Evolutionary conservation across 306 rosid species (phyloP).

Genomic region (Clitoria ternatea): DNA sequence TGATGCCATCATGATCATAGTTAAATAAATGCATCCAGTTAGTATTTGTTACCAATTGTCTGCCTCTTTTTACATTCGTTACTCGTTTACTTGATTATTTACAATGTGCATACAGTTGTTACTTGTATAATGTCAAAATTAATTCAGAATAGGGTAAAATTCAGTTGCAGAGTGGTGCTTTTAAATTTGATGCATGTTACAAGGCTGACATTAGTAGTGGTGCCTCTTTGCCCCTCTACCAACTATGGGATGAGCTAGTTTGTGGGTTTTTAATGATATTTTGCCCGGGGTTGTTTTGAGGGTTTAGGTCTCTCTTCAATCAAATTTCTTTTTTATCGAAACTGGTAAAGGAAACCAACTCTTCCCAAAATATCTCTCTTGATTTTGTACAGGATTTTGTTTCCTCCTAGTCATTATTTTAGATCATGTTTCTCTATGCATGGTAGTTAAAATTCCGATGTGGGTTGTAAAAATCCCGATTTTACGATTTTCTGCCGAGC

Average conservation of each 20-base stretch:
- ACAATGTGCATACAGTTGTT: neutral
- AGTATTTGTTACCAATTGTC: neutral
- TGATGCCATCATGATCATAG: neutral
- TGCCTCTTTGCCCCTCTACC: neutral
- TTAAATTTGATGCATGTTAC: neutral
- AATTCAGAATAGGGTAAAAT: neutral
- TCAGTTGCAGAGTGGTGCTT: neutral
- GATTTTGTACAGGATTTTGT: conserved; percentile 8
- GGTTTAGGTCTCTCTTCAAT: neutral
- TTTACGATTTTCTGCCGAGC: no score
- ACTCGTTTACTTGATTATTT: neutral
- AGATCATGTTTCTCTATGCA: neutral
- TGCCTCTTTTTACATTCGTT: neutral
- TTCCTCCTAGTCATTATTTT: conserved; percentile 2
- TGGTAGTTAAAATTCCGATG: no score
- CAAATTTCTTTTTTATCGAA: neutral
- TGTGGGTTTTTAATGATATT: neutral
- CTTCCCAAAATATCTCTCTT: neutral
- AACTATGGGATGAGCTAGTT: neutral
- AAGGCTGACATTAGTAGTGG: neutral
- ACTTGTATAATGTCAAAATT: neutral
- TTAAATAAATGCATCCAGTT: neutral
- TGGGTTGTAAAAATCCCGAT: no score
- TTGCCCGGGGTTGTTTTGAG: neutral
- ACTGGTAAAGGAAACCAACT: neutral